These are phyloP conservation scores for Plasmodium ovale DNA, from an alignment of 169 alveolate genomes.

Conservation along the genomic window DNA sequence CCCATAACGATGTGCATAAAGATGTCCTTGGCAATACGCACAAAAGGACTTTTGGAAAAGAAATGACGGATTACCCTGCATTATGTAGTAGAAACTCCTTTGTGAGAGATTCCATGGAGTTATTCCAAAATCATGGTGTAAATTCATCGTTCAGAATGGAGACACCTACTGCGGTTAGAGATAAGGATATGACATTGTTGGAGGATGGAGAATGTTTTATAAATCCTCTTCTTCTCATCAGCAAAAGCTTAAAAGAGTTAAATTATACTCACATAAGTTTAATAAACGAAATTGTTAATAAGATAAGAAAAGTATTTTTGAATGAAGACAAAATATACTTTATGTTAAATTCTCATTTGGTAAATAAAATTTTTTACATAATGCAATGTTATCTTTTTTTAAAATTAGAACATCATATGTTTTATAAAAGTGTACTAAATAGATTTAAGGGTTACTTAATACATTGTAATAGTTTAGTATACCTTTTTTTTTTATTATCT, in stretches of 20 bases:
- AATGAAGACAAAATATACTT: neutral
- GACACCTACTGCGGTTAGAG: neutral
- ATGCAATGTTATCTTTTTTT: conserved; percentile 53
- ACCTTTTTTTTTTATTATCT: conserved; percentile 26
- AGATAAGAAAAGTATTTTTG: conserved; percentile 12
- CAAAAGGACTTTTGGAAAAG: neutral
- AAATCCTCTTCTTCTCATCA: conserved; percentile 11
- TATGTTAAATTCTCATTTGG: neutral
- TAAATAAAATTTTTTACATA: conserved; percentile 38
- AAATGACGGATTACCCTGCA: too few relatives aligned
- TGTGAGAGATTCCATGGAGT: neutral
- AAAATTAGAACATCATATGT: conserved; percentile 59
- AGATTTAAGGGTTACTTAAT: neutral
- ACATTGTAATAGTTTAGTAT: conserved; percentile 12
- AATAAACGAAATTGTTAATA: conserved; percentile 28
- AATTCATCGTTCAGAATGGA: too few relatives aligned
- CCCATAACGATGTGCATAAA: neutral
- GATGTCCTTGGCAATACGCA: neutral
- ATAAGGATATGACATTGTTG: neutral
- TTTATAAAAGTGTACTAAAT: conserved; percentile 45
- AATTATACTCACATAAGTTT: conserved; percentile 31
- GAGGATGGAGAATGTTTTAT: neutral
- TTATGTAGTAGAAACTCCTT: neutral
- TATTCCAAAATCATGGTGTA: too few relatives aligned
- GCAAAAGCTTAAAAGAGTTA: conserved; percentile 39